Conservation (phyloP, 2,329 filamentous ascomycete genomes). For the Claviceps sp. region DNA sequence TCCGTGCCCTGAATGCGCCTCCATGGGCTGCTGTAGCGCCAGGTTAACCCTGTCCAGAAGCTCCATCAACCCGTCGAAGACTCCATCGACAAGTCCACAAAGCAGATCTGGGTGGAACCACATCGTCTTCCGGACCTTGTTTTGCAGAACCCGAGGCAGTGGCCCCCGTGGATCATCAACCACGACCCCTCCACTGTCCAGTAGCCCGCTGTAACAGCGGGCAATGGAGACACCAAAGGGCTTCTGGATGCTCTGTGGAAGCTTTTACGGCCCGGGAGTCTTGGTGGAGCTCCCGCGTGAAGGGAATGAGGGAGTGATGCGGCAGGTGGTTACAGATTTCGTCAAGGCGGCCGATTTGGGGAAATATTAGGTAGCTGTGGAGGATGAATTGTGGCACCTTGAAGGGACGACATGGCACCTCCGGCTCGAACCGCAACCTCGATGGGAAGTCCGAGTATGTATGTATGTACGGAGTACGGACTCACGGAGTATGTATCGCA, state of each 20-base stretch:
- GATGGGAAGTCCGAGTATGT: not conserved
- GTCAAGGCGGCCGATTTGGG: slow-evolving; percentile 3
- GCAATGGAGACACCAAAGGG: slow-evolving; percentile 10
- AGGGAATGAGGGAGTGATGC: not conserved
- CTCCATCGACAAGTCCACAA: slow-evolving; percentile 9
- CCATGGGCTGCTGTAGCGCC: not conserved
- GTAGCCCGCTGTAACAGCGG: slow-evolving; percentile 6
- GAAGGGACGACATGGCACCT: not conserved
- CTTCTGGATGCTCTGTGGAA: slow-evolving; percentile 13
- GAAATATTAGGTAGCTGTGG: not conserved
- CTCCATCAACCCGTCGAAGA: slow-evolving; percentile 4
- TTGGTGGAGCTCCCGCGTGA: slow-evolving; percentile 10
- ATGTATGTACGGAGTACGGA: not conserved
- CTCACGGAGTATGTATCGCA: not conserved
- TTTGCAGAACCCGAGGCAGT: slow-evolving; percentile 5
- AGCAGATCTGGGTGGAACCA: slow-evolving; percentile 13
- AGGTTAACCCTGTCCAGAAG: slow-evolving; percentile 3
- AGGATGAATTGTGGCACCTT: not conserved
- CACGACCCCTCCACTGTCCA: slow-evolving; percentile 8
- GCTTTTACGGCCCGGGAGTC: slow-evolving; percentile 10
- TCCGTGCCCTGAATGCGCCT: not conserved
- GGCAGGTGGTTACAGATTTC: slow-evolving; percentile 8
- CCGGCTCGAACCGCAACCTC: not conserved
- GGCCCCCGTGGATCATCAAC: slow-evolving; percentile 3
- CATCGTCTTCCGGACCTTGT: slow-evolving; percentile 8